These are phyloP conservation scores for Amphicarpaea edgeworthii DNA, from an alignment of 306 rosid species.

Conservation along the genomic window DNA sequence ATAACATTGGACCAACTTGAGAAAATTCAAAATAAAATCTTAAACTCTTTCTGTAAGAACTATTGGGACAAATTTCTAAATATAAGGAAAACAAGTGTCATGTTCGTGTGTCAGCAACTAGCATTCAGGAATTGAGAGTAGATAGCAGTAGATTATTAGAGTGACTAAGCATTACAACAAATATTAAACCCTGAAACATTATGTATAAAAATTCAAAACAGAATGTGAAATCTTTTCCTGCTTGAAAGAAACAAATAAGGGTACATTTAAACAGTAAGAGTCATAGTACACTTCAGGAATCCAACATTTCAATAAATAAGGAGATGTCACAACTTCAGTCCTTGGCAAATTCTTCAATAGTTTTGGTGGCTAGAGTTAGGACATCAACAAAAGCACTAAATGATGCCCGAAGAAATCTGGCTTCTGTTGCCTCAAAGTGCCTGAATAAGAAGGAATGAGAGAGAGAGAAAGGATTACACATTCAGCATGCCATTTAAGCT, in stretches of 20 bases:
- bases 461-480: constrained; percentile 14
- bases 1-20: no score
- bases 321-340: constrained; percentile 55
- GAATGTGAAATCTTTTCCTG: neutral
- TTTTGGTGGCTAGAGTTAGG: constrained; percentile 78
- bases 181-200: neutral
- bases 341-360: constrained; percentile 83
- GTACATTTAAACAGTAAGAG: neutral
- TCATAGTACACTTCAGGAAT: constrained; percentile 15
- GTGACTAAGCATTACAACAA: neutral
- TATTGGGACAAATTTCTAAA: no score
- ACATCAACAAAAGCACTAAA: constrained; percentile 83
- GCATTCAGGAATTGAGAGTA: neutral
- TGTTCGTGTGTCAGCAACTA: neutral
- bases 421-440: constrained; percentile 88
- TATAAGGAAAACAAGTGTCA: neutral
- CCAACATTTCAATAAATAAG: constrained; percentile 14
- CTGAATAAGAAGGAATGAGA: constrained; percentile 47
- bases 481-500: constrained; percentile 1
- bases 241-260: constrained; percentile 1
- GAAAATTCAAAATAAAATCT: no score
- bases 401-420: constrained; percentile 93
- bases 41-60: no score
- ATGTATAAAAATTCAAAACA: neutral
- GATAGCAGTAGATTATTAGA: neutral